phyloP scores from a whole-genome alignment of 129 eudicot genomes.

The Glebionis coronaria region DNA sequence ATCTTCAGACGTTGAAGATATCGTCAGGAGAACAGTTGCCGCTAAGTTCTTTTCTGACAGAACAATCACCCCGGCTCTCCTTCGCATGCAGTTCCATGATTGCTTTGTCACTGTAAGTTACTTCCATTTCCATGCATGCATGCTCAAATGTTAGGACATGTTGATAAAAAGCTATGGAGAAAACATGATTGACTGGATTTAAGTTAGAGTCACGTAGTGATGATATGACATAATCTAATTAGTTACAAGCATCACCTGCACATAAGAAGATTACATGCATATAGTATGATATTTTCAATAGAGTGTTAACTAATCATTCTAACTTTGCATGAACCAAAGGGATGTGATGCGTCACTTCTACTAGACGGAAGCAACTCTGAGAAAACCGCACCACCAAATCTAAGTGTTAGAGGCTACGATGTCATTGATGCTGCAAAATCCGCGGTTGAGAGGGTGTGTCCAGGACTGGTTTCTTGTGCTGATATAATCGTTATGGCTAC shows the following conservation, averaged over 20 bases:
- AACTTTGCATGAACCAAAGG: constrained; percentile 30
- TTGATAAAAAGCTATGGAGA: no score
- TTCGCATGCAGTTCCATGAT: constrained; percentile 77
- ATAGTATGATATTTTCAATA: not conserved
- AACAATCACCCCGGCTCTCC: constrained; percentile 54
- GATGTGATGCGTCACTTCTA: constrained; percentile 72
- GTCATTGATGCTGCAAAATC: constrained; percentile 51
- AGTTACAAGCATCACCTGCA: no score
- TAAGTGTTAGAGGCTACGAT: constrained; percentile 55
- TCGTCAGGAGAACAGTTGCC: constrained; percentile 30
- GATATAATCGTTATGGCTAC: constrained; percentile 64
- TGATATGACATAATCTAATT: no score
- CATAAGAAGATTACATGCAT: no score
- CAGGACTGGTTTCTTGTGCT: constrained; percentile 64
- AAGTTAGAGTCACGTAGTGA: no score
- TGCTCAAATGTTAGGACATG: no score
- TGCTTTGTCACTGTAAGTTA: constrained; percentile 63
- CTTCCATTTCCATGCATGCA: constrained; percentile 9
- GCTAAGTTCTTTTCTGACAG: constrained; percentile 29
- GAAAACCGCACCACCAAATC: constrained; percentile 47
- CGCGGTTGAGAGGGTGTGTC: constrained; percentile 43
- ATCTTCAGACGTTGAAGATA: constrained; percentile 39
- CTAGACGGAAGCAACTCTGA: constrained; percentile 45
- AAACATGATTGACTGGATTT: no score
- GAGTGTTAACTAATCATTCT: not conserved